Conservation (phyloP, 352 stramenopile species). For the Albugo laibachii region DNA sequence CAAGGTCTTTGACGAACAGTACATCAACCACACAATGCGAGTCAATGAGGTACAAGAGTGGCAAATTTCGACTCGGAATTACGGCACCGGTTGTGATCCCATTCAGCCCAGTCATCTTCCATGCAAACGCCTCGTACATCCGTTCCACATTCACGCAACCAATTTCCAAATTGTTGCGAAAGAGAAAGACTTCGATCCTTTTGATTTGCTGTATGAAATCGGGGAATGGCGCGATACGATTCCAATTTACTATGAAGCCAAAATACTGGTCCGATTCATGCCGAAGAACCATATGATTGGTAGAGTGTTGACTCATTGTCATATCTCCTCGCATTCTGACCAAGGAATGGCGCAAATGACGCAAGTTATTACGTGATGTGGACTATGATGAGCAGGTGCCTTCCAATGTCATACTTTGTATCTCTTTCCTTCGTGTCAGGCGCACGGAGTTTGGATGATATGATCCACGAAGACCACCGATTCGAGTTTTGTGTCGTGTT, state of each 20-base stretch:
- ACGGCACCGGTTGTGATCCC: constrained; percentile 14
- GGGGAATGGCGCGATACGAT: constrained; percentile 74
- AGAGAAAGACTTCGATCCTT: constrained; percentile 25
- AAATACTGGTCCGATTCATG: constrained; percentile 66
- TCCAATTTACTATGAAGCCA: constrained; percentile 39
- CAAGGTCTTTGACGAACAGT: constrained; percentile 17
- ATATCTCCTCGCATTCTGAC: constrained; percentile 65
- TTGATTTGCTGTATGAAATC: constrained; percentile 34
- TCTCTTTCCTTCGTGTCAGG: too few species aligned
- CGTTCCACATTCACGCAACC: constrained; percentile 75
- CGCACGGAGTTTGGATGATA: too few species aligned
- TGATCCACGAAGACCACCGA: too few species aligned
- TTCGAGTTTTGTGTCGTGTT: too few species aligned
- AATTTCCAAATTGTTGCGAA: constrained; percentile 63
- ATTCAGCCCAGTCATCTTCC: too few species aligned
- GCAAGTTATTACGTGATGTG: too few species aligned
- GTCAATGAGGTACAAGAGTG: constrained; percentile 48
- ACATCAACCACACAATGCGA: constrained; percentile 46
- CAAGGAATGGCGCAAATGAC: constrained; percentile 27
- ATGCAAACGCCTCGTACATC: constrained; percentile 12
- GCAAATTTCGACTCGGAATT: constrained; percentile 35
- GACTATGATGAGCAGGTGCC: too few species aligned
- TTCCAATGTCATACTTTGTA: too few species aligned
- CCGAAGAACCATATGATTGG: constrained; percentile 34
- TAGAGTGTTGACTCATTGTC: constrained; percentile 45